phyloP scores from a whole-genome alignment of 2,329 filamentous ascomycete species.

The Curvularia spicifera region DNA sequence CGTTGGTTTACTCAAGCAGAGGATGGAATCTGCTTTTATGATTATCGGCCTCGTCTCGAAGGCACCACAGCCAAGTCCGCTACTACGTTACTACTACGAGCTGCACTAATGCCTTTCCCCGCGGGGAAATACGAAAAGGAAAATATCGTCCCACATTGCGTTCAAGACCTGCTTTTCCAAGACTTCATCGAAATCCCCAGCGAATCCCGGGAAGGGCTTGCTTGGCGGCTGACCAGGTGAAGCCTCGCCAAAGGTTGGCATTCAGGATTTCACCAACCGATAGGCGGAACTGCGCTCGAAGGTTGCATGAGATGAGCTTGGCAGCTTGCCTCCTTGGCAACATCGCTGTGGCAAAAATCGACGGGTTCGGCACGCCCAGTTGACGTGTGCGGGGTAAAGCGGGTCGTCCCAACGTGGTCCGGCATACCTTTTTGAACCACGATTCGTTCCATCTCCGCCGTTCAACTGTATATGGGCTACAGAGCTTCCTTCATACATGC shows the following conservation, averaged over 20 bases:
- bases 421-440: constrained; percentile 10
- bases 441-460: not conserved
- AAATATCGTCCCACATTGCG: constrained; percentile 21
- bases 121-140: constrained; percentile 22
- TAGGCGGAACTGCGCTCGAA: constrained; percentile 17
- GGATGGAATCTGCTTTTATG: constrained; percentile 7
- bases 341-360: constrained; percentile 8
- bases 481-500: not conserved
- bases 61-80: constrained; percentile 10
- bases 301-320: constrained; percentile 22
- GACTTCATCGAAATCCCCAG: constrained; percentile 19
- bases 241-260: constrained; percentile 29
- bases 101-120: constrained; percentile 19
- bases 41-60: constrained; percentile 11
- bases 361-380: constrained; percentile 13
- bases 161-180: constrained; percentile 24
- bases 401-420: constrained; percentile 5
- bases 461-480: not conserved
- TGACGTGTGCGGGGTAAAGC: constrained; percentile 26
- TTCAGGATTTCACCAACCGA: constrained; percentile 1
- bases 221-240: constrained; percentile 30
- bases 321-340: constrained; percentile 11
- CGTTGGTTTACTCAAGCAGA: not conserved
- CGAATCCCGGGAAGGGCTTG: constrained; percentile 25
- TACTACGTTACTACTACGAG: constrained; percentile 17